These are phyloP conservation scores for Rhodotorula sp. DNA, from an alignment of 1,284 basidiomycete species.

Conservation along the genomic window DNA sequence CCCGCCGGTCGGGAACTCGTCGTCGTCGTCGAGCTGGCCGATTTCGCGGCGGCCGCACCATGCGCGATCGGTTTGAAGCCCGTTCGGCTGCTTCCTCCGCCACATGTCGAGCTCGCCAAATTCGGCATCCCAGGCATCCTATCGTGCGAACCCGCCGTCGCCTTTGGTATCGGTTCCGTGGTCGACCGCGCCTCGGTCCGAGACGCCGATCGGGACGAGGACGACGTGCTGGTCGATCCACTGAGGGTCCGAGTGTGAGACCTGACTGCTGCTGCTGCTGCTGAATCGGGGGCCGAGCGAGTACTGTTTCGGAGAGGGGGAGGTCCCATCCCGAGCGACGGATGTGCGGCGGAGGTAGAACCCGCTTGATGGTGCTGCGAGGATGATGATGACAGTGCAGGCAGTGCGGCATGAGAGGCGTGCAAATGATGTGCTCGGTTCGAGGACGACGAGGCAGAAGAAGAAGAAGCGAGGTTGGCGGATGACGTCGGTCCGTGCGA, in stretches of 20 bases:
- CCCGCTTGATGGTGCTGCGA: neutral
- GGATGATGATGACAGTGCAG: conserved; percentile 2
- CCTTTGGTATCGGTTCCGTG: neutral
- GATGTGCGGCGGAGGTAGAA: neutral
- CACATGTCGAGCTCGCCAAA: neutral
- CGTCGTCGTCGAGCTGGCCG: neutral
- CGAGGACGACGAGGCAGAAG: neutral
- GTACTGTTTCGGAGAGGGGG: conserved; percentile 2
- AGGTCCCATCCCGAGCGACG: neutral
- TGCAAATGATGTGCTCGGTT: no score
- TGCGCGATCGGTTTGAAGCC: conserved; percentile 21
- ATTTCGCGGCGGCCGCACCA: neutral
- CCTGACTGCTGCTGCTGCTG: neutral
- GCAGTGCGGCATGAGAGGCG: neutral
- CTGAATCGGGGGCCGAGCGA: neutral
- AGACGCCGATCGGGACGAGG: conserved; percentile 14
- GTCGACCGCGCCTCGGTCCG: conserved; percentile 9
- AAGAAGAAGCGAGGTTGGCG: no score
- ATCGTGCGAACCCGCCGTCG: no score
- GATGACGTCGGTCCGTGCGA: conserved; percentile 1
- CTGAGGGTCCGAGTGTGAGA: neutral
- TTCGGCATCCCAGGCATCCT: no score
- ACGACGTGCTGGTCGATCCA: neutral
- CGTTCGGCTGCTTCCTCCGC: neutral
- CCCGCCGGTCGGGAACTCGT: neutral